phyloP scores from a whole-genome alignment of 2,329 filamentous ascomycete genomes.

The Neoarthrinium moseri region DNA sequence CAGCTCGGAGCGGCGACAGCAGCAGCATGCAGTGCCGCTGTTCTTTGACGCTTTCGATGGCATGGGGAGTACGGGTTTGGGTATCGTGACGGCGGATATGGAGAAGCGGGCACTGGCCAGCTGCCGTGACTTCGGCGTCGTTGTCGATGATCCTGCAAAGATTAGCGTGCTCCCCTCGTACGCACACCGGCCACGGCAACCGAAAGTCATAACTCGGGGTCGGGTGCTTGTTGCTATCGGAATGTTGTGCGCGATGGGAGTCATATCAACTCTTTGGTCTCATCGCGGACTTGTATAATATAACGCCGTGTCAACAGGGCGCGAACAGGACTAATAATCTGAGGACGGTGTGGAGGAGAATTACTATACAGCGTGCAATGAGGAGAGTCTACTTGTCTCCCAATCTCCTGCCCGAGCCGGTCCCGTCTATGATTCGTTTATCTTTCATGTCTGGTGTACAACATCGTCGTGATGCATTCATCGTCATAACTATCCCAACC shows the following conservation, averaged over 20 bases:
- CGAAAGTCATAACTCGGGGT: conserved; percentile 22
- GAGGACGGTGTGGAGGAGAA: too few species aligned
- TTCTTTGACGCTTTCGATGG: not conserved
- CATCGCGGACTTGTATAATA: too few species aligned
- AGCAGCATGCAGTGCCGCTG: not conserved
- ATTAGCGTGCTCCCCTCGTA: not conserved
- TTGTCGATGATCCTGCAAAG: too few species aligned
- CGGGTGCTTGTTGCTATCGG: conserved; percentile 29
- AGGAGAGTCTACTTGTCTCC: conserved; percentile 13
- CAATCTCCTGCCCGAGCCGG: not conserved
- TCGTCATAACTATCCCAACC: conserved; percentile 4
- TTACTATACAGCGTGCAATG: conserved; percentile 12
- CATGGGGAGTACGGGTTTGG: conserved; percentile 1
- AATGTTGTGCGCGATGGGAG: conserved; percentile 24
- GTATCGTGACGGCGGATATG: conserved; percentile 10
- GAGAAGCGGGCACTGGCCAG: conserved; percentile 18
- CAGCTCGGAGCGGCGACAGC: not conserved
- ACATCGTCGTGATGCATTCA: conserved; percentile 1
- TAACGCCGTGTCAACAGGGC: too few species aligned
- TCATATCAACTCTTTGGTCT: conserved; percentile 14
- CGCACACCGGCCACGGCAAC: conserved; percentile 10
- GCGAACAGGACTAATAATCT: too few species aligned
- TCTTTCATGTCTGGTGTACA: conserved; percentile 1
- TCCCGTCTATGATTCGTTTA: conserved; percentile 15
- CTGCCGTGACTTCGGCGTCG: conserved; percentile 3